Conservation (phyloP, 2,329 filamentous ascomycete genomes). For the Paraconiothyrium sp. region DNA sequence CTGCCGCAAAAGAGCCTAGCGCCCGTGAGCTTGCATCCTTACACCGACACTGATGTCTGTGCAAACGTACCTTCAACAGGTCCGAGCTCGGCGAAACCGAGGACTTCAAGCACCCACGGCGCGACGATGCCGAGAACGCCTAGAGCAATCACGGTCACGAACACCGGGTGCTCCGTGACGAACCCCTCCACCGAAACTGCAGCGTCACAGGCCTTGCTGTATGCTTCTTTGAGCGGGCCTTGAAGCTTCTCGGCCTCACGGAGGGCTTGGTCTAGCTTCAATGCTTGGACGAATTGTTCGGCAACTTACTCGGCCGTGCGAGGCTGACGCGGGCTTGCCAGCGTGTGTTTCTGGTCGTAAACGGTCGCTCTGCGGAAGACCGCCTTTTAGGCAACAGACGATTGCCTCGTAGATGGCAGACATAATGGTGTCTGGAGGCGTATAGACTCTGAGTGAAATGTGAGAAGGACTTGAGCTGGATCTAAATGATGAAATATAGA, state of each 20-base stretch:
- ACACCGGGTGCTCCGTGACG: constrained; percentile 41
- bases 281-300: constrained; percentile 28
- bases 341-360: constrained; percentile 27
- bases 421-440: constrained; percentile 11
- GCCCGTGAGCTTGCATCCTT: background rate
- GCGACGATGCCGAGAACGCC: constrained; percentile 41
- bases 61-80: constrained; percentile 38
- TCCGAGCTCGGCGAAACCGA: constrained; percentile 46
- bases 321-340: constrained; percentile 11
- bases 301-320: constrained; percentile 27
- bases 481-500: background rate
- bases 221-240: constrained; percentile 32
- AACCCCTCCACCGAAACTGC: constrained; percentile 38
- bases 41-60: background rate
- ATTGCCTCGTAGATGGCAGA: constrained; percentile 23
- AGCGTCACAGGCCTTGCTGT: constrained; percentile 32
- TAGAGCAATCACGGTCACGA: constrained; percentile 41
- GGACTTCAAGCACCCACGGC: constrained; percentile 40
- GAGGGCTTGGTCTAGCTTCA: constrained; percentile 35
- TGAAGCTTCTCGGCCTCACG: constrained; percentile 2
- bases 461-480: background rate
- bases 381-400: constrained; percentile 25
- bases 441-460: background rate
- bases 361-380: constrained; percentile 8
- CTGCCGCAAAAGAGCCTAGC: constrained; percentile 50